Percentiles rank a stretch among this genome's conserved stretches.
These are phyloP conservation scores for Spergularia azorica DNA, from an alignment of 179 eudicot species.

Conservation along the genomic window DNA sequence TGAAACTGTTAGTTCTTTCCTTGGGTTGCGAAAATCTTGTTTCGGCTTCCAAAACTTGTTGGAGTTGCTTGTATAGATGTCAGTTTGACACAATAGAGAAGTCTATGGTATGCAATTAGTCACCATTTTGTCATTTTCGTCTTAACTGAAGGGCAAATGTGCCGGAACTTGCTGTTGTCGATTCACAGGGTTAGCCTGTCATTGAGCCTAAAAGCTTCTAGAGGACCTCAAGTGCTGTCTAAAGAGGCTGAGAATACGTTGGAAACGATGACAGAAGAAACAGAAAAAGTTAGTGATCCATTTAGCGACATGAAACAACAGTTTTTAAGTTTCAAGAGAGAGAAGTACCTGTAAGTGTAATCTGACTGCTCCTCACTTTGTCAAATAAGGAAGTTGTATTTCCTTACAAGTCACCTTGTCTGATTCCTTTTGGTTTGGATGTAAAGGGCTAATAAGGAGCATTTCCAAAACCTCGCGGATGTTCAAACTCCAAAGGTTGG, in stretches of 20 bases:
- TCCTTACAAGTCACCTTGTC: not conserved
- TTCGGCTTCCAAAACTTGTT: not conserved
- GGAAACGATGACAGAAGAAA: slow-evolving; percentile 32
- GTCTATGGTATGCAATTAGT: not conserved
- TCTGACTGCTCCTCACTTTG: not conserved
- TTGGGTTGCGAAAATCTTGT: too few species aligned
- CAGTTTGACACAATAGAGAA: not conserved
- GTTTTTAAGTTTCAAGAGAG: slow-evolving; percentile 75
- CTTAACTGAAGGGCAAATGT: not conserved
- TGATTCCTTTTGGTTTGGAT: slow-evolving; percentile 17
- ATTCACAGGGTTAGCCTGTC: slow-evolving; percentile 47
- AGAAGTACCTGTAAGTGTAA: slow-evolving; percentile 68
- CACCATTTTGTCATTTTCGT: not conserved
- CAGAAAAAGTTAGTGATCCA: slow-evolving; percentile 34
- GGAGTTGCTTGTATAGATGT: not conserved
- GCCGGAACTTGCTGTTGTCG: slow-evolving; percentile 12
- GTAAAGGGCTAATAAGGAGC: slow-evolving; percentile 63
- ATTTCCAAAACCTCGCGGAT: slow-evolving; percentile 65
- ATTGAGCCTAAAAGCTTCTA: slow-evolving; percentile 55
- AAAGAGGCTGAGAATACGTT: slow-evolving; percentile 38
- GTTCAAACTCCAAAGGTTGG: slow-evolving; percentile 80
- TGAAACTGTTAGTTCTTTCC: not conserved
- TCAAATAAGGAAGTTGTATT: not conserved
- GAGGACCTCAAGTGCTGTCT: slow-evolving; percentile 38
- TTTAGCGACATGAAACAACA: slow-evolving; percentile 59